Base-by-base conservation (phyloP, 2,329 filamentous ascomycete species). In the Arthrobotrys sphaeroides region DNA sequence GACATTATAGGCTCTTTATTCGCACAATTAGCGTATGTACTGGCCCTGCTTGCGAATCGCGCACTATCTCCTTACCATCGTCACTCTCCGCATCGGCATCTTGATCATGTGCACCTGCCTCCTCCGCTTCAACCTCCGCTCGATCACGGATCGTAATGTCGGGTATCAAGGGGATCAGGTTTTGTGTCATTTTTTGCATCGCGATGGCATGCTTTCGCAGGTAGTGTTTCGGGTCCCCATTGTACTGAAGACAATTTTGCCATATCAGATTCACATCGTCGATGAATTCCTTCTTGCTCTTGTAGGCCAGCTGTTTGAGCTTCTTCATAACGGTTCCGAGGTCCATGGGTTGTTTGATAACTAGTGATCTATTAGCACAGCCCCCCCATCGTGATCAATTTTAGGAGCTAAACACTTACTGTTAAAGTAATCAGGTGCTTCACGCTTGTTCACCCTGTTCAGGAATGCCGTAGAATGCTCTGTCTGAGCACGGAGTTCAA, bases 311-410 rank as follows among this genome's bases (percentile, higher is more conserved):
- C 7, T 87, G 86, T 81, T 94, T 94, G 65, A 99, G 88, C 84
- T 98, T 99, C 85, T 99, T 99, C 77, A 96, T 97, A 93, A 99
- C 98, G 53, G 90, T 90, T 38, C 95, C 95, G 69, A 99, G 89
- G 82, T 99, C 95, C 95, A 99, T 99, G 1, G 95, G 95, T 51
- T 94, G 91, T 83, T 96, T 97, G 83, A 98, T 97, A 78, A 92
- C 90, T 93, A 81, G 73, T 49, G 20, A 67, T 22, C 42, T 47
- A 5, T 72, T 55, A 72, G 45, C 22, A 38, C 7, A 28, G 13
- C 12, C 12, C 13, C 10, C 47, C n/a, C n/a, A n/a, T n/a, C n/a
- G 16, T 24, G 10, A 38, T n/a, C 9, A 22, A 2, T 47, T 13
- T 43, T 18, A 16, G 16, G 38, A 31, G 13, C 24, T 36, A 38